Evolutionary conservation across 192 early-diverging fungal species (phyloP), one percentile per base, ranked within the genome.

Genomic region (Backusella australiensis): DNA sequence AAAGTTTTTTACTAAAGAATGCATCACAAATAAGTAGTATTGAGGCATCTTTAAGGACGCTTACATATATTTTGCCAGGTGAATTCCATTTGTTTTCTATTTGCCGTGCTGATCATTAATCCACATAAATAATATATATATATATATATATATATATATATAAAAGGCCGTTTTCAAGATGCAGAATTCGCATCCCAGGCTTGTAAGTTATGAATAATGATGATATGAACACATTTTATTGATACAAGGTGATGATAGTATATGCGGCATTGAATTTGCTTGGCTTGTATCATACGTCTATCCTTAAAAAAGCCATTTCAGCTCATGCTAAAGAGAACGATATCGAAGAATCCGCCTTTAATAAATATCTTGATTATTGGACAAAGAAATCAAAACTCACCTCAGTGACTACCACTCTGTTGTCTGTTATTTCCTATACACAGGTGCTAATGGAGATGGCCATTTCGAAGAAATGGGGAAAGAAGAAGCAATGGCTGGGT

Each of bases 51-150:
- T 82, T 96, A 14, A 90, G 95, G 6, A 92, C 93, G 36, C 86
- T 97, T 39, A 94, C 95, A 6, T 98, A 98, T 73, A 87, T 98
- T 32, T 78, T 98, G 23, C 96, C 95, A 39, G 96, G 93, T 92
- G 84, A 52, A 69, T 15, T 49, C 0, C 19, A 29, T 63, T 63
- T 26, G 26, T 63, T 29, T 63, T 21, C 6, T 21, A 52, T n/a
- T 63, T 41, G 53, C 23, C 9, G 11, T 29, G n/a, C 4, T 23
- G 19, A 21, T 36, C n/a, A 26, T 29, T 34, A 26, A 21, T 26
- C 9, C 35, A 32, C 6, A 4, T 21, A 38, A 11, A 4, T 35
- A 38, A 11, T 34, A 41, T 36, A 26, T 32, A 32, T 29, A 29
- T 9, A 23, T 23, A 23, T 38, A 23, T n/a, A 11, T 34, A 41